Conservation (phyloP, 768 basidiomycete species). For the Tricholoma hemisulphureum region DNA sequence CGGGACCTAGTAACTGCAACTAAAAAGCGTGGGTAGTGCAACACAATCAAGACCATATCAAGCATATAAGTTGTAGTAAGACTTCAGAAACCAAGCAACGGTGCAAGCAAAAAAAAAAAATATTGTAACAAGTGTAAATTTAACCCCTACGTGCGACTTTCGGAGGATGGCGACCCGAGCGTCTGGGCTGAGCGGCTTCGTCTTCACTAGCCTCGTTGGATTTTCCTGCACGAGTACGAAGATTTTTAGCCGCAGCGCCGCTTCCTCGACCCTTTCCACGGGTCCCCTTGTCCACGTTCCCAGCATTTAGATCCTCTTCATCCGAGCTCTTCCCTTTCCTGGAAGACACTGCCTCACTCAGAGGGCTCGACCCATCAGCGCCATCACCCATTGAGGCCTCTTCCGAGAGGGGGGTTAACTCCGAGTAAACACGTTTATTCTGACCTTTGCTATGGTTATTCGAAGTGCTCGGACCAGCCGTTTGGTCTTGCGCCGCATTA, state of each 20-base stretch:
- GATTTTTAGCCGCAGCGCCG: neutral
- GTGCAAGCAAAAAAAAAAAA: neutral
- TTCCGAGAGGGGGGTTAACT: conserved; percentile 45
- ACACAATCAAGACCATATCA: neutral
- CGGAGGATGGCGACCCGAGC: conserved; percentile 35
- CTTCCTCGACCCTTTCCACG: conserved; percentile 16
- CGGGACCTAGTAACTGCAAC: neutral
- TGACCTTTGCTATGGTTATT: conserved; percentile 21
- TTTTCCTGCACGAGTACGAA: conserved; percentile 8
- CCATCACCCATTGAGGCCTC: conserved; percentile 21
- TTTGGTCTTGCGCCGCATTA: conserved; percentile 27
- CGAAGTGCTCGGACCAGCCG: conserved; percentile 14
- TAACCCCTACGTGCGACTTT: conserved; percentile 26
- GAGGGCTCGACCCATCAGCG: conserved; percentile 9
- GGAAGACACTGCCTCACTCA: conserved; percentile 1
- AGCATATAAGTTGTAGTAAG: neutral
- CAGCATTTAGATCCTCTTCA: conserved; percentile 6
- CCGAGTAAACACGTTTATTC: conserved; percentile 43
- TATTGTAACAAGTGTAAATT: neutral
- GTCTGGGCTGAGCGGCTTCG: conserved; percentile 25
- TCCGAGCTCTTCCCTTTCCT: conserved; percentile 11
- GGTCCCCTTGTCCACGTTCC: conserved; percentile 4
- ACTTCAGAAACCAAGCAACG: neutral
- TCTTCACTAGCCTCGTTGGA: conserved; percentile 17
- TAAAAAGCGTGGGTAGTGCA: neutral